Evolutionary conservation across 2,329 filamentous ascomycete species (phyloP).

Genomic region (Penicillium sp.): DNA sequence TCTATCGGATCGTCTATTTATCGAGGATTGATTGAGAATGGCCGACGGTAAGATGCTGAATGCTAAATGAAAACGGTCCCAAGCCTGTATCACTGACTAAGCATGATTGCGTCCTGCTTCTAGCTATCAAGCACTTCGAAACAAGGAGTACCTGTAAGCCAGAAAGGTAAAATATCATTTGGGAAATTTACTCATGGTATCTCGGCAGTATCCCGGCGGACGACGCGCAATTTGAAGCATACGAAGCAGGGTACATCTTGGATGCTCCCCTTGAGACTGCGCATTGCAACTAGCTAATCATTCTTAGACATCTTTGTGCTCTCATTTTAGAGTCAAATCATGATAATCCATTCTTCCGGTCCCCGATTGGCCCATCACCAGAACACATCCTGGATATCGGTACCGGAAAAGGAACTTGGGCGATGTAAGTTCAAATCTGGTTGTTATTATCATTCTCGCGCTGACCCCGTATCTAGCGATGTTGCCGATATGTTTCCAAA

Average conservation of each 20-base stretch:
- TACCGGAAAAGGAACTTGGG: conserved; percentile 19
- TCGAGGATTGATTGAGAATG: conserved; percentile 26
- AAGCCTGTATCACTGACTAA: conserved; percentile 5
- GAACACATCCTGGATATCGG: conserved; percentile 17
- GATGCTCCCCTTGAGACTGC: not conserved
- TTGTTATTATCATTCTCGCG: not conserved
- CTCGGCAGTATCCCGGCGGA: conserved; percentile 14
- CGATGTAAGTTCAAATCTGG: conserved; percentile 6
- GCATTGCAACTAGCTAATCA: not conserved
- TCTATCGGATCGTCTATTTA: conserved; percentile 30
- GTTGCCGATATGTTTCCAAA: conserved; percentile 28
- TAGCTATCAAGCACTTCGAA: conserved; percentile 27
- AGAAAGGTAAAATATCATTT: not conserved
- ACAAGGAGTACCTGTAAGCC: conserved; percentile 25
- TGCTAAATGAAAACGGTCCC: not conserved
- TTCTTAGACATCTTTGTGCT: conserved; percentile 13
- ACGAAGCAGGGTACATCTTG: conserved; percentile 15
- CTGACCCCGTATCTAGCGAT: conserved; percentile 14
- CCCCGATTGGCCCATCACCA: conserved; percentile 5
- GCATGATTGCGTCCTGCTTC: not conserved
- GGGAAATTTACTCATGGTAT: not conserved
- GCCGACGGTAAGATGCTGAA: conserved; percentile 20
- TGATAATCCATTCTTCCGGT: conserved; percentile 17
- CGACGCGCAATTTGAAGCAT: conserved; percentile 18
- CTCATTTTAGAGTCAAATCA: conserved; percentile 14